Conservation (phyloP, 257 asterid genomes). For the Leonotis leonurus region DNA sequence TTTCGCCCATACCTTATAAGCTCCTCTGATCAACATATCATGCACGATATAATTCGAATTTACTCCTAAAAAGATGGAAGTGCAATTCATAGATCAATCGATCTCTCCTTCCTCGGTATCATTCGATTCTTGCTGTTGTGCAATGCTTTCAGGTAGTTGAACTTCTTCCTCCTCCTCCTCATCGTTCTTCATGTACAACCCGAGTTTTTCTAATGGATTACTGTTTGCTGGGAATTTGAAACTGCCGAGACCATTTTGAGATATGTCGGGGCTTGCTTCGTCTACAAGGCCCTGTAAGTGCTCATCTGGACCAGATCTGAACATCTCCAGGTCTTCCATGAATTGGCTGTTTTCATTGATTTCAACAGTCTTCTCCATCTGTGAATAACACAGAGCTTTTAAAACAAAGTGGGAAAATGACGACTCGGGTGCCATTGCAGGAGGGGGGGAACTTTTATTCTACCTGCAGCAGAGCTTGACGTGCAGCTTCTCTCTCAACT, state of each 20-base stretch:
- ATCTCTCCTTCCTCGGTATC: constrained; percentile 44
- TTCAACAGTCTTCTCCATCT: constrained; percentile 84
- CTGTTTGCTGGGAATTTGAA: constrained; percentile 49
- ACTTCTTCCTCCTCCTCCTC: constrained; percentile 67
- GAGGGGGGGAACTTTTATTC: not conserved
- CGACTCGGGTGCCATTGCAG: not conserved
- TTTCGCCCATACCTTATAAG: not conserved
- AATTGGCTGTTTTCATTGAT: constrained; percentile 60
- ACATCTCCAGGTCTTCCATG: constrained; percentile 63
- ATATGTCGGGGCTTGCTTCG: constrained; percentile 50
- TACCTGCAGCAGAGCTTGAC: constrained; percentile 77
- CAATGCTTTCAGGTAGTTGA: constrained; percentile 28
- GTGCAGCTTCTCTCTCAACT: constrained; percentile 84
- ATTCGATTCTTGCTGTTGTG: constrained; percentile 27
- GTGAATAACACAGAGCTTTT: constrained; percentile 3
- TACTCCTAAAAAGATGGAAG: not conserved
- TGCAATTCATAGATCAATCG: constrained; percentile 30
- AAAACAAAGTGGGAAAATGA: not conserved
- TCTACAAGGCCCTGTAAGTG: constrained; percentile 40
- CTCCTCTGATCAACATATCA: not conserved
- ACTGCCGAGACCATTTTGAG: constrained; percentile 48
- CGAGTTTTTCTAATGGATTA: constrained; percentile 71
- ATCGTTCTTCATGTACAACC: constrained; percentile 61
- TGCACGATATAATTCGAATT: not conserved
- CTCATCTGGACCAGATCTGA: constrained; percentile 51